Conservation (phyloP, 805 yeast species). For the Helenozyma baotianmanensis region DNA sequence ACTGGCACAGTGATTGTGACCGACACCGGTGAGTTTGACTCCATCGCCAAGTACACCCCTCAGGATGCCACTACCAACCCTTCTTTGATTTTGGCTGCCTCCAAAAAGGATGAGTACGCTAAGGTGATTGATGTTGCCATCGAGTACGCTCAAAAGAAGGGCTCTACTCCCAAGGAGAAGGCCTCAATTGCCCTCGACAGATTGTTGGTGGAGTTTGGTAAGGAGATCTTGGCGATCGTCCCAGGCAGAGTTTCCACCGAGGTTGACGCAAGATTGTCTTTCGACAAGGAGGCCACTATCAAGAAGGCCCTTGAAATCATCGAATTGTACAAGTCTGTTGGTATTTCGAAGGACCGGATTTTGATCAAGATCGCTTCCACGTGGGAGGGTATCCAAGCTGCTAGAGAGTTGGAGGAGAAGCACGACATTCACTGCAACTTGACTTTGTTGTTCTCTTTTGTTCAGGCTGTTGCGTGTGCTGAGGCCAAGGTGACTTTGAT, state of each 20-base stretch:
- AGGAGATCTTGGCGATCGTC: conserved; percentile 84
- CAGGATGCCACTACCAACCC: conserved; percentile 99
- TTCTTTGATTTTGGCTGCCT: conserved; percentile 91
- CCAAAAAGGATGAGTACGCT: conserved; percentile 86
- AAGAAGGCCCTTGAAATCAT: conserved; percentile 91
- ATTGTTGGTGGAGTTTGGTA: conserved; percentile 93
- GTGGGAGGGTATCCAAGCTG: conserved; percentile 99
- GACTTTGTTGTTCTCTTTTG: conserved; percentile 90
- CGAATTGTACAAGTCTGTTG: conserved; percentile 76
- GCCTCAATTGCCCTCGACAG: conserved; percentile 85
- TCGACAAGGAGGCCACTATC: conserved; percentile 90
- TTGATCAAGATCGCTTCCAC: conserved; percentile 97
- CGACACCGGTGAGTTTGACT: conserved; percentile 98
- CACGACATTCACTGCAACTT: conserved; percentile 91
- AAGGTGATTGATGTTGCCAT: conserved; percentile 88
- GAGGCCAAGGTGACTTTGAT: conserved; percentile 95
- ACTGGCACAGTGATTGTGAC: conserved; percentile 96
- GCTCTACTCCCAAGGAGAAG: conserved; percentile 54
- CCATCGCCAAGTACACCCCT: conserved; percentile 95
- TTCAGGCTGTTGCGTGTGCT: conserved; percentile 98
- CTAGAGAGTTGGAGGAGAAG: conserved; percentile 86
- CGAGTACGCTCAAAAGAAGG: conserved; percentile 72
- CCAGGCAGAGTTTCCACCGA: conserved; percentile 99
- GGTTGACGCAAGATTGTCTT: conserved; percentile 97
- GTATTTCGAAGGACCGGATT: conserved; percentile 84